phyloP scores from a whole-genome alignment of 2,329 filamentous ascomycete species.

The Eutypa lata region DNA sequence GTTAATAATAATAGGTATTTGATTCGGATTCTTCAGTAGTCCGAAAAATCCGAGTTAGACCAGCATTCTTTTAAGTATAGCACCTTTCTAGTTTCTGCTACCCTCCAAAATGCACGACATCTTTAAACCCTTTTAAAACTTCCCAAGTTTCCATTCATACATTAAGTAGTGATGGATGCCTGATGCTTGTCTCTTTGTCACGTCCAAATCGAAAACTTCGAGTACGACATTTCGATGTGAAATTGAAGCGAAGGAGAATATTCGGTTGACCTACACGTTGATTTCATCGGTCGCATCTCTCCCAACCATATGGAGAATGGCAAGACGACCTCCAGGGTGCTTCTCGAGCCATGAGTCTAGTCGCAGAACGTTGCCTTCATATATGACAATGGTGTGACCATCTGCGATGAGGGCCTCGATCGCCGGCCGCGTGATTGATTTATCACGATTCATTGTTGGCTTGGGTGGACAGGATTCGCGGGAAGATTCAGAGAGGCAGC shows the following conservation, averaged over 20 bases:
- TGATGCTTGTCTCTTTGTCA: too few relatives aligned
- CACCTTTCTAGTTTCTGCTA: not conserved
- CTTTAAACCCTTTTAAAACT: not conserved
- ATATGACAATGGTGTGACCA: conserved; percentile 54
- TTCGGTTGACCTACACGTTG: conserved; percentile 46
- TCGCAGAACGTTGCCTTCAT: conserved; percentile 50
- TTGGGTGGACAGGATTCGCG: not conserved
- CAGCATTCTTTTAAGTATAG: not conserved
- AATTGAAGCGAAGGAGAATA: conserved; percentile 4
- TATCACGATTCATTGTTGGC: conserved; percentile 30
- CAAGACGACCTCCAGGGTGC: conserved; percentile 58
- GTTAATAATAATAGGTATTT: not conserved
- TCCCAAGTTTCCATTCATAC: too few relatives aligned
- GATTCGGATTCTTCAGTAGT: not conserved
- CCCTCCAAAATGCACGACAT: not conserved
- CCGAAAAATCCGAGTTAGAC: not conserved
- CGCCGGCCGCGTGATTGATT: conserved; percentile 39
- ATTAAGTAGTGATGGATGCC: too few relatives aligned
- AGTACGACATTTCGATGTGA: not conserved
- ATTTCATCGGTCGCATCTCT: conserved; percentile 59
- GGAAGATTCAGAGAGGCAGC: too few relatives aligned
- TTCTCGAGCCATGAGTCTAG: conserved; percentile 56
- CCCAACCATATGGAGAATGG: conserved; percentile 60
- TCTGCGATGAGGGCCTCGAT: conserved; percentile 52
- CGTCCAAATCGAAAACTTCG: not conserved